Conservation (phyloP, 495 filamentous ascomycete species). For the Penicillium flavigenum region DNA sequence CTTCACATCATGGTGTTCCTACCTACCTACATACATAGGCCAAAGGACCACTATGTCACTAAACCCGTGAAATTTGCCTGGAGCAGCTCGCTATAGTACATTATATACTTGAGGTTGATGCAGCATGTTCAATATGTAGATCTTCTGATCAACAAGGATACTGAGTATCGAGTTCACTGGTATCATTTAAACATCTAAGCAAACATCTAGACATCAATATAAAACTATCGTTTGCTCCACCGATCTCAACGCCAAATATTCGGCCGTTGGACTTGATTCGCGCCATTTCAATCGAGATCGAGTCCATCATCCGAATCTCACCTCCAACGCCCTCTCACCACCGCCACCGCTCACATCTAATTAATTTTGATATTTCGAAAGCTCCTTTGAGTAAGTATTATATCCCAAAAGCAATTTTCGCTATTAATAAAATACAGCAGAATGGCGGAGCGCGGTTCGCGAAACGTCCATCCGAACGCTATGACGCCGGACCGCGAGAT, state of each 20-base stretch:
- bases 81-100: not conserved
- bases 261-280: not conserved
- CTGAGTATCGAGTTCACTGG: not conserved
- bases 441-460: not conserved
- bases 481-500: not conserved
- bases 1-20: too few species aligned
- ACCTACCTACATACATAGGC: too few species aligned
- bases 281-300: not conserved
- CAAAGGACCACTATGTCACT: too few species aligned
- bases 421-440: not conserved
- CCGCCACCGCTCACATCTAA: not conserved
- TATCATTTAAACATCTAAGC: not conserved
- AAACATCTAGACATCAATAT: not conserved
- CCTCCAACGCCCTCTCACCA: not conserved
- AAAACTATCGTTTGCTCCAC: not conserved
- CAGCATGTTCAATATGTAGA: not conserved
- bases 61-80: not conserved
- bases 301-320: not conserved
- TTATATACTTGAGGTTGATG: not conserved
- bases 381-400: not conserved
- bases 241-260: not conserved
- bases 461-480: not conserved
- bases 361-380: not conserved
- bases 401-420: not conserved
- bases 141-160: not conserved